Conservation (phyloP, 2,329 filamentous ascomycete genomes). For the Microsporum canis region DNA sequence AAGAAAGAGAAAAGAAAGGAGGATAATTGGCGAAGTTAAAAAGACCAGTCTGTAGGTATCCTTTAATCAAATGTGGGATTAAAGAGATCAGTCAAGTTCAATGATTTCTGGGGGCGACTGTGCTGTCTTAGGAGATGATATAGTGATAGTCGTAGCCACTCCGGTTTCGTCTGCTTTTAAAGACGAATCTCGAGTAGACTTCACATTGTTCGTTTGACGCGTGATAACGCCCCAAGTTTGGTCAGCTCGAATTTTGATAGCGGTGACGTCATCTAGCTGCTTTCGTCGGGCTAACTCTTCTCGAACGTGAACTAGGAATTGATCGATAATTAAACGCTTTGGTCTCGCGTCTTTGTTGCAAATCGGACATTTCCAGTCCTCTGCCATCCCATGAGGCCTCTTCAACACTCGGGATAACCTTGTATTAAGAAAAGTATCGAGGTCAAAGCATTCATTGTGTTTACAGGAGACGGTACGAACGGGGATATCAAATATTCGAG, state of each 20-base stretch:
- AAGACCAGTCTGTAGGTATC: not conserved
- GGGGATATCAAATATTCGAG: slow-evolving; percentile 55
- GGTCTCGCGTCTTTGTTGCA: slow-evolving; percentile 71
- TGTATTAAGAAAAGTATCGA: slow-evolving; percentile 65
- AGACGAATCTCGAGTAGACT: not conserved
- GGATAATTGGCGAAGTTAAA: not conserved
- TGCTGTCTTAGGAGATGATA: not conserved
- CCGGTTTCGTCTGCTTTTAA: not conserved
- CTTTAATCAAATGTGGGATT: not conserved
- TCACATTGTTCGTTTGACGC: not conserved
- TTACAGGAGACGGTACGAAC: slow-evolving; percentile 58
- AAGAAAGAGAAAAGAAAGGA: not conserved
- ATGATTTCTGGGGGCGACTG: slow-evolving; percentile 11
- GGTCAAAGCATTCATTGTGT: slow-evolving; percentile 83
- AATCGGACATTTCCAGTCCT: slow-evolving; percentile 75
- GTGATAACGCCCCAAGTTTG: slow-evolving; percentile 52
- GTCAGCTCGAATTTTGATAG: slow-evolving; percentile 52
- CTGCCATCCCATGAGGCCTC: slow-evolving; percentile 23
- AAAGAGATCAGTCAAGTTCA: slow-evolving; percentile 12
- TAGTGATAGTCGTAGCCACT: not conserved
- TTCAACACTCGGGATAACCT: slow-evolving; percentile 38
- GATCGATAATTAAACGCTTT: slow-evolving; percentile 56
- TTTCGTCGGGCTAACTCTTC: slow-evolving; percentile 41
- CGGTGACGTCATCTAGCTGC: slow-evolving; percentile 42
- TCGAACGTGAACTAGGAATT: slow-evolving; percentile 57